A percentile compares a stretch with the other conserved stretches of the same genome.
These are phyloP conservation scores for Thelonectria olida DNA, from an alignment of 2,329 filamentous ascomycete species.

Conservation along the genomic window DNA sequence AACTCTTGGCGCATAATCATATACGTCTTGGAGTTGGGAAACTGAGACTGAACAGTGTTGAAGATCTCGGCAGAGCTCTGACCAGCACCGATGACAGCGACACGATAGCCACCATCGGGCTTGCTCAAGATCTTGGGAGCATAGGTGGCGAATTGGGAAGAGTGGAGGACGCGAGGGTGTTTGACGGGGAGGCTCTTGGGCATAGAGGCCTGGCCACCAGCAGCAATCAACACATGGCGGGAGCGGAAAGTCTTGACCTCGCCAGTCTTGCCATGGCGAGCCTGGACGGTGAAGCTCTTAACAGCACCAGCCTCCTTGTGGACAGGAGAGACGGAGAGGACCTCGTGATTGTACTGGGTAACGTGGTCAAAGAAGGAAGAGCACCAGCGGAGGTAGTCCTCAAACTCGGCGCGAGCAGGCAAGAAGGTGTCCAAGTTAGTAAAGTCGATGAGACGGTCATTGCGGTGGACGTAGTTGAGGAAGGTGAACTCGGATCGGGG, in stretches of 20 bases:
- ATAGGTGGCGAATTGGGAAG: slow-evolving; percentile 80
- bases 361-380: slow-evolving; percentile 78
- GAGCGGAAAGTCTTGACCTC: slow-evolving; percentile 61
- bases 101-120: slow-evolving; percentile 67
- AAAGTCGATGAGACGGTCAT: slow-evolving; percentile 86
- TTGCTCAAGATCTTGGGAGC: slow-evolving; percentile 68
- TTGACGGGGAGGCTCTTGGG: slow-evolving; percentile 74
- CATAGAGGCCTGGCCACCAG: slow-evolving; percentile 72
- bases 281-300: slow-evolving; percentile 73
- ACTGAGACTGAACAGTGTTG: slow-evolving; percentile 83
- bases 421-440: slow-evolving; percentile 91
- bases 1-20: slow-evolving; percentile 86
- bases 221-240: slow-evolving; percentile 71
- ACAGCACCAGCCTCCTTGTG: slow-evolving; percentile 60
- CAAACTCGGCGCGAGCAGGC: slow-evolving; percentile 87
- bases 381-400: slow-evolving; percentile 96
- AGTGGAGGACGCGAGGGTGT: slow-evolving; percentile 83
- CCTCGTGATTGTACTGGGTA: slow-evolving; percentile 82
- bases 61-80: slow-evolving; percentile 97
- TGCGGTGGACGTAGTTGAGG: slow-evolving; percentile 88
- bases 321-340: slow-evolving; percentile 74
- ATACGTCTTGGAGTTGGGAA: slow-evolving; percentile 81
- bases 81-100: slow-evolving; percentile 88
- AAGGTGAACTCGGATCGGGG: slow-evolving; percentile 94
- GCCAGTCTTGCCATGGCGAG: slow-evolving; percentile 69